Base-by-base conservation (phyloP, 1,284 basidiomycete species). In the Leucoagaricus sp. region DNA sequence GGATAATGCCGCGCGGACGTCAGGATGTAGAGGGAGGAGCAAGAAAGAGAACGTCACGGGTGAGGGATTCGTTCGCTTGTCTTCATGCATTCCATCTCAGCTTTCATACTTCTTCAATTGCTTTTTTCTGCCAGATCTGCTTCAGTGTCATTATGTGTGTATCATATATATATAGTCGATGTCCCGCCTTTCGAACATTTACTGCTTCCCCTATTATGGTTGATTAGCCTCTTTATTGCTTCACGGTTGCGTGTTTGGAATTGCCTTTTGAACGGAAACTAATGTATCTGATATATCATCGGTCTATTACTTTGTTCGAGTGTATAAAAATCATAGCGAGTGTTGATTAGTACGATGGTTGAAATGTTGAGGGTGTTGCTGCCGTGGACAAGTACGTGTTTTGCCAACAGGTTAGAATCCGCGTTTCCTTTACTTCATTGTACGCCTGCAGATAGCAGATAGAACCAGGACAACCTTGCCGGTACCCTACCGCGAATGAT, bases 141-240 rank as follows among this genome's bases (percentile, higher is more conserved):
- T 12, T 48, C 17, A 48, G 34, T 31, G 31, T 41, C 26, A n/a
- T 15, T 52, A 46, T 53, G 41, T 53, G 38, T 53, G 44, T 53
- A 53, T 41, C 46, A 53, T 53, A 53, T 53, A 46, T 53, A 42
- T 38, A 42, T n/a, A 28, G 17, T 21, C 12, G 38, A 41, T 23
- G 31, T 19, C 26, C 29, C 17, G 12, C 5, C 28, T 33, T 6
- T 46, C 23, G 41, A 21, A 9, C 13, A n/a, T 42, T 42, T 42
- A 21, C 23, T 42, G 17, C 7, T 7, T 42, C 7, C 21, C 23
- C 7, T 42, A 9, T 19, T 42, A n/a, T 42, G 12, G 17, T 5
- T 40, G 38, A 6, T 38, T 42, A 19, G 5, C 17, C 17, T 5
- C 13, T 42, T 9, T 9, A 21, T 40, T 40, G 5, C 38, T 7